Percentiles rank a stretch among this genome's conserved stretches.
phyloP scores from a whole-genome alignment of 768 basidiomycete genomes.

The Leccinum boreale region DNA sequence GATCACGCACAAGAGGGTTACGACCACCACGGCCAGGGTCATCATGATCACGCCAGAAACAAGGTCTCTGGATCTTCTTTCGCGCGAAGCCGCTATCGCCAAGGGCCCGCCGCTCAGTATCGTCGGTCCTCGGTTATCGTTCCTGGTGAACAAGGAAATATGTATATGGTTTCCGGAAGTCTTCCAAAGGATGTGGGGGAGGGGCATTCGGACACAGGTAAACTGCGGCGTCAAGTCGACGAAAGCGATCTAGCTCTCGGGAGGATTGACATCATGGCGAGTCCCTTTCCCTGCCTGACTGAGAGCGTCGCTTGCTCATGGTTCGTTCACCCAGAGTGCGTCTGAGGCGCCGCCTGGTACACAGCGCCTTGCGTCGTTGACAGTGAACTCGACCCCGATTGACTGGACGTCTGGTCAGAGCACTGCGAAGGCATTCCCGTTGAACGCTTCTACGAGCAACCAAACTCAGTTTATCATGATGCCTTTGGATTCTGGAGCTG shows the following conservation, averaged over 20 bases:
- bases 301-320: conserved; percentile 7
- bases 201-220: background rate
- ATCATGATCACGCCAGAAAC: conserved; percentile 1
- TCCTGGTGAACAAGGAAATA: conserved; percentile 23
- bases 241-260: conserved; percentile 35
- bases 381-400: conserved; percentile 15
- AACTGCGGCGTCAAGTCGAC: conserved; percentile 9
- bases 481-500: conserved; percentile 17
- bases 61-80: conserved; percentile 16
- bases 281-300: conserved; percentile 12
- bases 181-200: background rate
- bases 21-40: background rate
- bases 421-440: conserved; percentile 32
- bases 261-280: conserved; percentile 47
- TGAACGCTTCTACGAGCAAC: conserved; percentile 50
- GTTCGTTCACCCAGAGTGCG: conserved; percentile 1
- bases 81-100: conserved; percentile 19
- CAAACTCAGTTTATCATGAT: conserved; percentile 42
- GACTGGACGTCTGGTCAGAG: conserved; percentile 31
- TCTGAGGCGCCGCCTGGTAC: background rate
- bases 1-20: background rate
- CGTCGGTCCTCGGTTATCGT: conserved; percentile 25
- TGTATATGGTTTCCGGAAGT: conserved; percentile 24
- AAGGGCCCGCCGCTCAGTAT: conserved; percentile 2
- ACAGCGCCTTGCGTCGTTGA: conserved; percentile 23